Evolutionary conservation across 2,329 filamentous ascomycete genomes (phyloP).

Genomic region (Mollisiaceae sp.): DNA sequence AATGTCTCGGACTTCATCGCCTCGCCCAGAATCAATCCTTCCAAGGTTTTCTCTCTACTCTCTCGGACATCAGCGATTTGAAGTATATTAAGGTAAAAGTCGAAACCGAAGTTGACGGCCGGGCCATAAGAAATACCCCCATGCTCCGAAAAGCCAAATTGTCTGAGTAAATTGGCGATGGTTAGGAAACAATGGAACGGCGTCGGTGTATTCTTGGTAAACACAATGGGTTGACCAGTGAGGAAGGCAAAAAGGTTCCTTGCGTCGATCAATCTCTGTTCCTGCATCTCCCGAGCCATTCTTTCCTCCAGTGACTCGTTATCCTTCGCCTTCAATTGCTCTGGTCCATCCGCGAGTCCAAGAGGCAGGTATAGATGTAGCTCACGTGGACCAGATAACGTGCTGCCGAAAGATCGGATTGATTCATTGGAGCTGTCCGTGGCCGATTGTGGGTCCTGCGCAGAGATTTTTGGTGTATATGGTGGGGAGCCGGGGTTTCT

Average conservation of each 20-base stretch:
- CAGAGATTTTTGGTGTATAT: slow-evolving; percentile 33
- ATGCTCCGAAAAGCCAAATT: slow-evolving; percentile 61
- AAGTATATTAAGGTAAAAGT: slow-evolving; percentile 73
- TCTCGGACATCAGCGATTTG: slow-evolving; percentile 78
- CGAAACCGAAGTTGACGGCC: slow-evolving; percentile 67
- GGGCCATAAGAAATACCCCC: slow-evolving; percentile 65
- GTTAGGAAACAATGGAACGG: slow-evolving; percentile 60
- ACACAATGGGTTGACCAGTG: slow-evolving; percentile 66
- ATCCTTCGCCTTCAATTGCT: slow-evolving; percentile 14
- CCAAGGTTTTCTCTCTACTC: slow-evolving; percentile 86
- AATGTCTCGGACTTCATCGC: slow-evolving; percentile 80
- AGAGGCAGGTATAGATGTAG: slow-evolving; percentile 59
- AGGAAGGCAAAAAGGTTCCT: slow-evolving; percentile 71
- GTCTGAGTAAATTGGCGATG: slow-evolving; percentile 57
- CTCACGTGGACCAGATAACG: slow-evolving; percentile 46
- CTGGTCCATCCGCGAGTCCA: slow-evolving; percentile 13
- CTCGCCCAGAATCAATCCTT: slow-evolving; percentile 88
- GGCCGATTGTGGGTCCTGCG: slow-evolving; percentile 26
- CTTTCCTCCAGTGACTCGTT: slow-evolving; percentile 49
- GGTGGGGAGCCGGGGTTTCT: slow-evolving; percentile 46
- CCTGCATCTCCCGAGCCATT: slow-evolving; percentile 55
- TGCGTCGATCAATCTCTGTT: slow-evolving; percentile 62
- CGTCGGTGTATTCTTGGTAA: slow-evolving; percentile 57
- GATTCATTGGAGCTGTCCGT: slow-evolving; percentile 34
- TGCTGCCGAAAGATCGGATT: slow-evolving; percentile 22